phyloP scores from a whole-genome alignment of 108 stramenopile species.

The Epithemia pelagica region DNA sequence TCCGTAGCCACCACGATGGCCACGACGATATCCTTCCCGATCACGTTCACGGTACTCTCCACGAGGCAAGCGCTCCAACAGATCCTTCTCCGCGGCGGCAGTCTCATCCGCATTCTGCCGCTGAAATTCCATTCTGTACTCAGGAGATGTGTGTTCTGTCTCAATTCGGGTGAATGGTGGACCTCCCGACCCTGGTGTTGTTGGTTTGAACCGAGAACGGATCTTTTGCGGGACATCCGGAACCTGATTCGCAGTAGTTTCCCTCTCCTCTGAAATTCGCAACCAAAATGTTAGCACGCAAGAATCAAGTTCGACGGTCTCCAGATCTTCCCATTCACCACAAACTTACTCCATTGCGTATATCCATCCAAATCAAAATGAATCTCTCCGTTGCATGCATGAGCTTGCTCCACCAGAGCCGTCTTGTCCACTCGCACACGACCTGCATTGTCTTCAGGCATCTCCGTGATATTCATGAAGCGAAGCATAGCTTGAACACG shows the following conservation, averaged over 20 bases:
- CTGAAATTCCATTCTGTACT: constrained; percentile 28
- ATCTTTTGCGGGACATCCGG: constrained; percentile 67
- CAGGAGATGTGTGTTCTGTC: constrained; percentile 25
- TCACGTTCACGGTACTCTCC: not conserved
- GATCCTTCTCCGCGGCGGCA: not conserved
- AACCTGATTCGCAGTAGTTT: constrained; percentile 44
- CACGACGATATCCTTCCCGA: not conserved
- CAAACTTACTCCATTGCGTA: constrained; percentile 7
- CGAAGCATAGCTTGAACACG: constrained; percentile 73
- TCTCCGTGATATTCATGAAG: constrained; percentile 76
- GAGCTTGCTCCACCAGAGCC: constrained; percentile 51
- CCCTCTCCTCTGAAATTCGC: constrained; percentile 35
- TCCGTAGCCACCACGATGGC: not conserved
- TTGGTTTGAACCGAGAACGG: constrained; percentile 52
- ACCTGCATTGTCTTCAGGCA: constrained; percentile 71
- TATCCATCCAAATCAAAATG: constrained; percentile 68
- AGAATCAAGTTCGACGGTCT: too few species aligned
- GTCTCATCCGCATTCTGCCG: constrained; percentile 15
- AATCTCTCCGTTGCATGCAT: constrained; percentile 63
- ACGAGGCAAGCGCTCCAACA: constrained; percentile 5
- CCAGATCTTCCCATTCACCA: too few species aligned
- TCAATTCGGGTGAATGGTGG: constrained; percentile 38
- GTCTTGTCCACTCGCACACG: constrained; percentile 73
- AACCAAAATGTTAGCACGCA: too few species aligned
- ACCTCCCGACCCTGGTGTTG: constrained; percentile 22